phyloP scores from a whole-genome alignment of 768 basidiomycete species.

The Exsudoporus frostii region DNA sequence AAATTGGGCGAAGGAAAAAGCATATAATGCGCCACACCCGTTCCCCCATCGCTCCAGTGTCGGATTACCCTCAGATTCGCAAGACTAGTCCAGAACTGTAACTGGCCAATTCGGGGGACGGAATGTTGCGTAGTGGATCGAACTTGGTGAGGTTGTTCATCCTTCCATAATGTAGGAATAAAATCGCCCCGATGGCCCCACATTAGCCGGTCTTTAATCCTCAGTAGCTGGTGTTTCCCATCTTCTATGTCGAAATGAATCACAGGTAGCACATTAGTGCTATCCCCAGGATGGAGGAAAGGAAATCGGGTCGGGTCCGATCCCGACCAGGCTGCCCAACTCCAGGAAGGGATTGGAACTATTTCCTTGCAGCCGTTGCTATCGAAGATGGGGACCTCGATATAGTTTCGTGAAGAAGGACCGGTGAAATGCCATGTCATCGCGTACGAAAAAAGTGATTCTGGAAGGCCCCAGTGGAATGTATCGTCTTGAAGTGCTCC shows the following conservation, averaged over 20 bases:
- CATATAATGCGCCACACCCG: neutral
- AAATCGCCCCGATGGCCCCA: neutral
- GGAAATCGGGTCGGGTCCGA: neutral
- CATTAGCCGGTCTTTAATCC: neutral
- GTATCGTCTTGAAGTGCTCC: conserved; percentile 7
- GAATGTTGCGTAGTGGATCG: neutral
- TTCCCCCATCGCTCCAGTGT: rapidly evolving
- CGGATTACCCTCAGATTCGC: neutral
- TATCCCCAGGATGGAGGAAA: neutral
- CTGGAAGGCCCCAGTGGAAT: conserved; percentile 15
- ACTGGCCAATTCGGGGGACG: neutral
- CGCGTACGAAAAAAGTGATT: conserved; percentile 8
- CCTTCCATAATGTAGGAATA: neutral
- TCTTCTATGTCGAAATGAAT: conserved; percentile 6
- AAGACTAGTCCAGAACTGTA: conserved; percentile 14
- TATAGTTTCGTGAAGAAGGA: neutral
- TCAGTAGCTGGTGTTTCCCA: neutral
- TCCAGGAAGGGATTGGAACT: conserved; percentile 15
- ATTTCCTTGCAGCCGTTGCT: conserved; percentile 1
- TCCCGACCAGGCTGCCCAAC: conserved; percentile 10
- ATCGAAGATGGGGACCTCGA: neutral
- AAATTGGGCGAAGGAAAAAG: neutral
- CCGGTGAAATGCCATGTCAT: conserved; percentile 3
- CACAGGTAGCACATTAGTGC: neutral
- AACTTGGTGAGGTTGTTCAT: neutral